Conservation (phyloP, 2,329 filamentous ascomycete species). For the Cladosporium sp. region DNA sequence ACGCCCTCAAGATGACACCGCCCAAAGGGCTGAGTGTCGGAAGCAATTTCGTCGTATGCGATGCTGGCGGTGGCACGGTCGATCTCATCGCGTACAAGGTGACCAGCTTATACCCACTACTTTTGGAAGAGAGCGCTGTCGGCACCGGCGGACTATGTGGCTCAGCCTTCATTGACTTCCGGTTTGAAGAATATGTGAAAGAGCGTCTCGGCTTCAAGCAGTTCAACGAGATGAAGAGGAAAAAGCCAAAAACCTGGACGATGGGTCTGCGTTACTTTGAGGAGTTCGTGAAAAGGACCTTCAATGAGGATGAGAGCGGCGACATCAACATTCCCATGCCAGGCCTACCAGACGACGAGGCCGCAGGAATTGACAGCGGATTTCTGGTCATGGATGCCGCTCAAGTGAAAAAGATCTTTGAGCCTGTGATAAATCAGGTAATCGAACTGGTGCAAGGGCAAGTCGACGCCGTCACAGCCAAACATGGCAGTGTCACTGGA, state of each 20-base stretch:
- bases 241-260: constrained; percentile 76
- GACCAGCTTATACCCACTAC: constrained; percentile 68
- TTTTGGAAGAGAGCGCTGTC: constrained; percentile 76
- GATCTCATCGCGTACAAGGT: constrained; percentile 84
- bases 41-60: constrained; percentile 60
- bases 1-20: constrained; percentile 76
- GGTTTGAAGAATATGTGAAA: constrained; percentile 76
- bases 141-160: constrained; percentile 77
- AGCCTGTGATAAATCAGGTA: constrained; percentile 71
- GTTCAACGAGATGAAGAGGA: constrained; percentile 74
- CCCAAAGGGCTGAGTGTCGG: constrained; percentile 71
- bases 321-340: constrained; percentile 79
- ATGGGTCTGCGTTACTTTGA: constrained; percentile 75
- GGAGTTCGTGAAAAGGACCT: constrained; percentile 82
- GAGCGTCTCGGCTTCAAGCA: constrained; percentile 62
- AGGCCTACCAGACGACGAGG: constrained; percentile 73
- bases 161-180: constrained; percentile 76
- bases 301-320: constrained; percentile 65
- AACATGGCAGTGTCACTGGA: constrained; percentile 52
- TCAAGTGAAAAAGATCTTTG: constrained; percentile 61
- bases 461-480: constrained; percentile 41
- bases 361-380: constrained; percentile 71
- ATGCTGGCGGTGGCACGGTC: constrained; percentile 60
- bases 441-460: constrained; percentile 54
- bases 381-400: constrained; percentile 74